Evolutionary conservation across 2,329 filamentous ascomycete species (phyloP), one percentile per base, ranked within the genome.

Genomic region (Phaeoacremonium minimum): DNA sequence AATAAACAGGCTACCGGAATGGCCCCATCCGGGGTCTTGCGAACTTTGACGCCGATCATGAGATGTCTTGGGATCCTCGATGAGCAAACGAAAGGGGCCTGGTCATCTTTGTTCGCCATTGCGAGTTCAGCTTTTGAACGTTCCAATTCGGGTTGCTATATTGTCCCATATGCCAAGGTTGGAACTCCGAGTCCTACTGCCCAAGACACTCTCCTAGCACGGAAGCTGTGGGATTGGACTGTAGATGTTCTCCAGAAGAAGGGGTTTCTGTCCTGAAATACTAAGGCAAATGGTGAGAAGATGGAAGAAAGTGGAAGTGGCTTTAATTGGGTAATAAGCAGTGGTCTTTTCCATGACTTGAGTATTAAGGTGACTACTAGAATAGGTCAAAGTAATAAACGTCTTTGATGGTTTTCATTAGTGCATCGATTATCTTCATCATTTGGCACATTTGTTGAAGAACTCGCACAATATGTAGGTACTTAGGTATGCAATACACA

Each of bases 101-200:
- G 38, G 34, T 49, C 46, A 19, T 52, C 49, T 4, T 42, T 52
- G 7, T 50, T 45, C 33, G 41, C 41, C 3, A 33, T 46, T 17
- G 49, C 49, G 6, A 47, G 46, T 29, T 29, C 40, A 5, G 33
- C 43, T 7, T 49, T 52, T 35, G 37, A 35, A 8, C 18, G 35
- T 9, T 19, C 14, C 4, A 37, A 46, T 11, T 48, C 44, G 4
- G 49, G 49, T 6, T 39, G 40, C 4, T 50, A 49, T 13, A 36
- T 50, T 8, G 40, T 50, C 16, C 48, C 47, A 11, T 46, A 49
- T 33, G 43, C 50, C 3, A 46, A 44, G 18, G 38, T 51, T 13
- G 47, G 50, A 14, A 47, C 36, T 13, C 43, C 47, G 17, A 46
- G 48, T 39, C 34, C 40, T 28, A 28, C 32, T 35, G 44, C 46